Conservation (phyloP, 345 rosid genomes). For the Sonneratia caseolaris region DNA sequence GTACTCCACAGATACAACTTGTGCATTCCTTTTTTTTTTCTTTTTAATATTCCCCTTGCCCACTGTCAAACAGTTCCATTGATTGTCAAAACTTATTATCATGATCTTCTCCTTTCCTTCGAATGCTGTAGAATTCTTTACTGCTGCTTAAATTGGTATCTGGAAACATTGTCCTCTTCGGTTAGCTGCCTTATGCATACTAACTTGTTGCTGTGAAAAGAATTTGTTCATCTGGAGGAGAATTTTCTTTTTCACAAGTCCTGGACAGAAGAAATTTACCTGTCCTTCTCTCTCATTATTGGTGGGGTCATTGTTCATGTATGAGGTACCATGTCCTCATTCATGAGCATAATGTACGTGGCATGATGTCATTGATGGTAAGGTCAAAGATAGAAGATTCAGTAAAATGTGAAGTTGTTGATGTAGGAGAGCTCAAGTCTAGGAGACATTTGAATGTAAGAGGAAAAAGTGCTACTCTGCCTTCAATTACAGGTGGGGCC, state of each 20-base stretch:
- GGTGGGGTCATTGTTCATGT: too few relatives aligned
- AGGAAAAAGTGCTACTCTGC: constrained; percentile 94
- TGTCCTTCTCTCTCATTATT: not conserved
- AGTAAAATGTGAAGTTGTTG: constrained; percentile 86
- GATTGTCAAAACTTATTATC: not conserved
- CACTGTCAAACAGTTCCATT: not conserved
- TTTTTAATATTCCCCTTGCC: not conserved
- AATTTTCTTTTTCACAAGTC: constrained; percentile 14
- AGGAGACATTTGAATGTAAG: constrained; percentile 95
- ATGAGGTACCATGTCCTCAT: constrained; percentile 18
- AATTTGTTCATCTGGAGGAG: not conserved
- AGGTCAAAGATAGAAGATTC: constrained; percentile 92
- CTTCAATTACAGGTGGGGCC: constrained; percentile 79
- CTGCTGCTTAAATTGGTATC: not conserved
- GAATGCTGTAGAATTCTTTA: not conserved
- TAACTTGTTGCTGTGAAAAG: constrained; percentile 68
- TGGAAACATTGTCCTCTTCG: constrained; percentile 35
- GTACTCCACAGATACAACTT: constrained; percentile 27
- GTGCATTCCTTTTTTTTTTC: not conserved
- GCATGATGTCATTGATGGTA: constrained; percentile 93
- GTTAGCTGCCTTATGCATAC: constrained; percentile 62
- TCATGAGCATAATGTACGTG: constrained; percentile 40
- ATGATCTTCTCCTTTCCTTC: constrained; percentile 22
- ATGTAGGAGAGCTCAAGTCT: constrained; percentile 98
- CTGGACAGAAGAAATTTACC: constrained; percentile 16